Evolutionary conservation across 441 rosid species (phyloP).

Genomic region (Pelargonium myrrhifolium): DNA sequence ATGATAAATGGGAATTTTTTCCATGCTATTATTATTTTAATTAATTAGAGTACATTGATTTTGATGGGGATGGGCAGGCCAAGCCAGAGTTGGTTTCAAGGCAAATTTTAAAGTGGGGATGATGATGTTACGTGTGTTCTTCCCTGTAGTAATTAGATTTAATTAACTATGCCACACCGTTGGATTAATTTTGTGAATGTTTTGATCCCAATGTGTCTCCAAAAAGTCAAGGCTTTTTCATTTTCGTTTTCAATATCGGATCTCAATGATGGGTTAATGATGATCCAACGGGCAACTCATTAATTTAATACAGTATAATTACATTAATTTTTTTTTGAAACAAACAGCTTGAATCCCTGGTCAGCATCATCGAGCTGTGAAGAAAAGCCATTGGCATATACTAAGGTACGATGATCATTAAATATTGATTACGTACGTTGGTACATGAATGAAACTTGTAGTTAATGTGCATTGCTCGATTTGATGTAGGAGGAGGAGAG

Average conservation of each 20-base stretch:
- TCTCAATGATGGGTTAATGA: slow-evolving; percentile 25
- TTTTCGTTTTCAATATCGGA: slow-evolving; percentile 11
- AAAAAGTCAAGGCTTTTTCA: slow-evolving; percentile 29
- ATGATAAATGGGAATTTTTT: slow-evolving; percentile 9
- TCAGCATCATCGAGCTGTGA: slow-evolving; percentile 38
- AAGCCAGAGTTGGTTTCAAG: slow-evolving; percentile 15
- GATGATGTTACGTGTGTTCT: slow-evolving; percentile 12
- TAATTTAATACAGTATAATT: background rate
- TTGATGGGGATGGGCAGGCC: slow-evolving; percentile 19
- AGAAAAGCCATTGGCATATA: slow-evolving; percentile 26
- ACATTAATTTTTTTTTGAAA: too few species aligned
- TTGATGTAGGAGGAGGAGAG: background rate
- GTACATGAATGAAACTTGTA: background rate
- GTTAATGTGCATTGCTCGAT: background rate
- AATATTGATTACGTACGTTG: background rate
- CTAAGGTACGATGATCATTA: slow-evolving; percentile 30
- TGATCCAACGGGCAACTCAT: slow-evolving; percentile 12
- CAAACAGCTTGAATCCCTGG: slow-evolving; percentile 37
- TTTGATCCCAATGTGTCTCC: slow-evolving; percentile 25
- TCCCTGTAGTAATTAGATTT: too few species aligned
- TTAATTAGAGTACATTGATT: slow-evolving; percentile 11
- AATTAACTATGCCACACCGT: slow-evolving; percentile 6
- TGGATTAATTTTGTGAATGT: slow-evolving; percentile 15
- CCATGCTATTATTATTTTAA: background rate
- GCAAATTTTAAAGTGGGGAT: slow-evolving; percentile 5